Evolutionary conservation across 192 early-diverging fungal genomes (phyloP), one percentile per base, ranked within the genome.

Genomic region (Linnemannia zychae): DNA sequence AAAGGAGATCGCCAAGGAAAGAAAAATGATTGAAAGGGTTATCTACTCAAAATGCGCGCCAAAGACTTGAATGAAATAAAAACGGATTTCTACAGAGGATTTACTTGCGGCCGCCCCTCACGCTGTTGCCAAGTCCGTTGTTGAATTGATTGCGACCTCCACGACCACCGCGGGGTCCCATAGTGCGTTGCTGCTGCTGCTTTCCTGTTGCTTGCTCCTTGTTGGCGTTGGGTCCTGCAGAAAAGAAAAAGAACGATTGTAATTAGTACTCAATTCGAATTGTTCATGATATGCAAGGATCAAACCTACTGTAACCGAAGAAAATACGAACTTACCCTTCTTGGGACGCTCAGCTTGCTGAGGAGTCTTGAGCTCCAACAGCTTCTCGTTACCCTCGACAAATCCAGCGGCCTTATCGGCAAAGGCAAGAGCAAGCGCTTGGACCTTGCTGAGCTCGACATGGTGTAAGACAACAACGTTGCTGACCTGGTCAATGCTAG

Each of bases 381-480:
- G 79, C 87, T 94, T 94, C 88, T 98, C 98, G 89, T 98, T 98
- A 79, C 89, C 91, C 60, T 98, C 97, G 28, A 97, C 95, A 78
- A 98, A 92, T 71, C 90, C 80, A 69, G 89, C 90, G 47, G 94
- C 96, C 91, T 98, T 98, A 86, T 97, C 96, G 74, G 95, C 91
- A 74, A 96, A 97, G 46, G 91, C 90, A 17, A 96, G 91, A 48
- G 97, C 93, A 49, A 98, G 90, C 85, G 95, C 91, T 90, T 99
- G 96, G 49, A 99, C 90, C 44, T 89, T 90, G 67, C 91, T 93
- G 52, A 89, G 89, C 68, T 91, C 92, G 81, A 95, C 92, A 87
- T 92, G 93, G 88, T 96, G 94, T 63, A 99, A 91, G 33, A 98
- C 92, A 77, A 99, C 90, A 76, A 91, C 92, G 70, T 94, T 92